These are phyloP conservation scores for Neonectria sp. DNA, from an alignment of 2,329 filamentous ascomycete species.

Conservation along the genomic window DNA sequence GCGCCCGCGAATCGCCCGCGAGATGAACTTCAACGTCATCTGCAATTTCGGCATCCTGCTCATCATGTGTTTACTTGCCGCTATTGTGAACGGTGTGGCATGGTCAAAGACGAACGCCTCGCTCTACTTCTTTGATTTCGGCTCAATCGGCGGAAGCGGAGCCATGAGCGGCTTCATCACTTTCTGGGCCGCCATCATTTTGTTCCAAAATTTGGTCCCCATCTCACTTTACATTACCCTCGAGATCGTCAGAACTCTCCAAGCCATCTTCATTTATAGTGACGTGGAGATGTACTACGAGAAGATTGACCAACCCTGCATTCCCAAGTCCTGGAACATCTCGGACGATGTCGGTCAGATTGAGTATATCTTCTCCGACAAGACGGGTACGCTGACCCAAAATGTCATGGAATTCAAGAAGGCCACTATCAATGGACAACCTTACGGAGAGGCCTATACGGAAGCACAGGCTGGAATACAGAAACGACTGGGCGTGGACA, in stretches of 20 bases:
- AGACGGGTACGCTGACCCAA: slow-evolving; percentile 95
- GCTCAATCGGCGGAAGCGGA: slow-evolving; percentile 82
- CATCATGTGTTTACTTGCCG: slow-evolving; percentile 89
- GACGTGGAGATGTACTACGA: slow-evolving; percentile 98
- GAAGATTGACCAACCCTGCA: slow-evolving; percentile 91
- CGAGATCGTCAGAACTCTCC: slow-evolving; percentile 93
- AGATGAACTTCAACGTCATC: slow-evolving; percentile 97
- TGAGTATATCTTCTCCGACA: slow-evolving; percentile 99
- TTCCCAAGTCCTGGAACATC: slow-evolving; percentile 99
- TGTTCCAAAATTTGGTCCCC: slow-evolving; percentile 98
- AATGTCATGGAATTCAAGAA: slow-evolving; percentile 99
- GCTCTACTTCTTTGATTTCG: slow-evolving; percentile 86
- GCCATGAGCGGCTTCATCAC: slow-evolving; percentile 92
- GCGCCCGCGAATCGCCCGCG: slow-evolving; percentile 89
- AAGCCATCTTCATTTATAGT: slow-evolving; percentile 98
- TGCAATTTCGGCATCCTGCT: slow-evolving; percentile 96
- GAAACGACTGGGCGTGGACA: slow-evolving; percentile 88
- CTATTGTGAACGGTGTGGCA: slow-evolving; percentile 85
- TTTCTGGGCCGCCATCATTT: slow-evolving; percentile 94
- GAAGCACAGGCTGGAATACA: slow-evolving; percentile 98
- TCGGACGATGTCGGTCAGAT: slow-evolving; percentile 98
- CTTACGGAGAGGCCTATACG: slow-evolving; percentile 97
- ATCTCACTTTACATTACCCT: slow-evolving; percentile 98
- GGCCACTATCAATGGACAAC: slow-evolving; percentile 93
- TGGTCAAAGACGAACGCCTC: slow-evolving; percentile 85